Evolutionary conservation across 495 filamentous ascomycete species (phyloP).

Genomic region (Hyaloscypha hepaticicola): DNA sequence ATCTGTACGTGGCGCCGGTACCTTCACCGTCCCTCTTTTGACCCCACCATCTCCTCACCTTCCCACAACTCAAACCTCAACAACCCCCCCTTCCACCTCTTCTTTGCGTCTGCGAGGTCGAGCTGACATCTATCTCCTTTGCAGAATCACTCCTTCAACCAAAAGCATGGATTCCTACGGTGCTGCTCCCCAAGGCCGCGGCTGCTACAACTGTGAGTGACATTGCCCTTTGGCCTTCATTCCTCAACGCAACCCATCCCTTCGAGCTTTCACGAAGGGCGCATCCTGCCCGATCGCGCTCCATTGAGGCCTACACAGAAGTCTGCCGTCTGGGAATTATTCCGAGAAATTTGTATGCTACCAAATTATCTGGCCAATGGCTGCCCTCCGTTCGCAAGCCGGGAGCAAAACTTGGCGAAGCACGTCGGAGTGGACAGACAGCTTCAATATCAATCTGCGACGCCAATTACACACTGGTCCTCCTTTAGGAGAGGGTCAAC

Average conservation of each 20-base stretch:
- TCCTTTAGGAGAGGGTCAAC: background rate
- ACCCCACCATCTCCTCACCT: constrained; percentile 21
- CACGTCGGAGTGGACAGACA: background rate
- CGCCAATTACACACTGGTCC: background rate
- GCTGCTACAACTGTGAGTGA: constrained; percentile 80
- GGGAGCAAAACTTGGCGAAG: background rate
- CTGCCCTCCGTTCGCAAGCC: constrained; percentile 1
- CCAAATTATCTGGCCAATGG: constrained; percentile 8
- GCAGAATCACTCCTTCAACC: constrained; percentile 31
- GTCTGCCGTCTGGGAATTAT: background rate
- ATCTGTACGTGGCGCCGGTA: background rate
- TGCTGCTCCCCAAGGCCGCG: constrained; percentile 44
- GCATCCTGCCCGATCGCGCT: constrained; percentile 1
- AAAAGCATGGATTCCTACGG: constrained; percentile 45
- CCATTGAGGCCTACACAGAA: background rate
- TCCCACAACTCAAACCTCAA: background rate
- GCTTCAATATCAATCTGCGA: background rate
- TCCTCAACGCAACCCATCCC: constrained; percentile 18
- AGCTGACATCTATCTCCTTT: constrained; percentile 17
- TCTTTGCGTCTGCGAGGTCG: background rate
- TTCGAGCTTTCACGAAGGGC: background rate
- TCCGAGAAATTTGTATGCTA: constrained; percentile 6
- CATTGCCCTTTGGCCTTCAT: constrained; percentile 25
- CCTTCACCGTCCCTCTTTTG: constrained; percentile 22
- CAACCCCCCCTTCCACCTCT: background rate